Conservation (phyloP, 2,329 filamentous ascomycete species). For the Coleophoma cylindrospora region DNA sequence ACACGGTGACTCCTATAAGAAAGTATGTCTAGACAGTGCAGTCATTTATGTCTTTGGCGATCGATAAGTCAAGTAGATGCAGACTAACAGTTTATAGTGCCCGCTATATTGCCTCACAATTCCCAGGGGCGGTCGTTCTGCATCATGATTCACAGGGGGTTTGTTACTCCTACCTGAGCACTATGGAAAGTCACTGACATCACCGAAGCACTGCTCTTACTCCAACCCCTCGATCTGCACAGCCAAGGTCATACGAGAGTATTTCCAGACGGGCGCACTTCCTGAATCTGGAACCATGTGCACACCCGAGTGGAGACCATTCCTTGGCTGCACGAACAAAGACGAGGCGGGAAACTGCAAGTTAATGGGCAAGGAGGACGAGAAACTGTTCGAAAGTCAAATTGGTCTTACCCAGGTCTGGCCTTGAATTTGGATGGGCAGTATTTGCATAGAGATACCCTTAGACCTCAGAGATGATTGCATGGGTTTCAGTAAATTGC, state of each 20-base stretch:
- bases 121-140: slow-evolving; percentile 19
- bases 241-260: slow-evolving; percentile 24
- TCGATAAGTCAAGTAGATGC: not conserved
- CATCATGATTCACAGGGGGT: slow-evolving; percentile 20
- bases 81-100: slow-evolving; percentile 9
- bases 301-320: not conserved
- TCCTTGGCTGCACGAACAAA: not conserved
- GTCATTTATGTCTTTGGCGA: not conserved
- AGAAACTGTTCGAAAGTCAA: not conserved
- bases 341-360: not conserved
- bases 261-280: slow-evolving; percentile 34
- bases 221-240: slow-evolving; percentile 28
- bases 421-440: not conserved
- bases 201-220: slow-evolving; percentile 36
- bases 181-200: not conserved
- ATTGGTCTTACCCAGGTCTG: not conserved
- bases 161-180: slow-evolving; percentile 1
- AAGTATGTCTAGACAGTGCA: slow-evolving; percentile 7
- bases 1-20: slow-evolving; percentile 26
- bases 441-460: no score
- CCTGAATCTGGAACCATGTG: slow-evolving; percentile 41
- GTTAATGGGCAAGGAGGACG: not conserved
- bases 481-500: no score
- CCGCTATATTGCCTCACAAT: slow-evolving; percentile 9
- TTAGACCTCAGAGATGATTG: no score